Percentiles rank a stretch among this genome's conserved stretches.
phyloP scores from a whole-genome alignment of 768 basidiomycete genomes.

The Sarcomyxa edulis region DNA sequence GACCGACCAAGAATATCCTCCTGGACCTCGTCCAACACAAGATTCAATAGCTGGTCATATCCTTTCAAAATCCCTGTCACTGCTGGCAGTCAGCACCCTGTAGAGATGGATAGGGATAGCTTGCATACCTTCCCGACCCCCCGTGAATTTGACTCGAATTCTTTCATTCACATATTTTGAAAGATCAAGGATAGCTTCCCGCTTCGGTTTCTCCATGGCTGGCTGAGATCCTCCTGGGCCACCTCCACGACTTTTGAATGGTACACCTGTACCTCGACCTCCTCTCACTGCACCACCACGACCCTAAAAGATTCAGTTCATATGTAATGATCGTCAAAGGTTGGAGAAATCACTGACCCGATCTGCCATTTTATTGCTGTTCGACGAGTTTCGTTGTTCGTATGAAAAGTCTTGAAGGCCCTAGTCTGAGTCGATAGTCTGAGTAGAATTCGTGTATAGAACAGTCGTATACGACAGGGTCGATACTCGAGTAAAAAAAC shows the following conservation, averaged over 20 bases:
- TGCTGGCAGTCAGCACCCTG: conserved; percentile 22
- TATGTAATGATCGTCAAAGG: conserved; percentile 20
- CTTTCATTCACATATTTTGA: conserved; percentile 90
- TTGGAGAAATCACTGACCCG: conserved; percentile 39
- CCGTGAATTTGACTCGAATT: conserved; percentile 96
- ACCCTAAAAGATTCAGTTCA: conserved; percentile 42
- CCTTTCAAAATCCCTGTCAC: conserved; percentile 93
- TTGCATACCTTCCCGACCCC: conserved; percentile 81
- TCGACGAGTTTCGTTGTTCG: too few relatives aligned
- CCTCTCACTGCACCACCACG: conserved; percentile 49
- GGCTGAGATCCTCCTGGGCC: conserved; percentile 42
- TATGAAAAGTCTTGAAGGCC: too few relatives aligned
- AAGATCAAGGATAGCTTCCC: conserved; percentile 93
- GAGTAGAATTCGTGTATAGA: too few relatives aligned
- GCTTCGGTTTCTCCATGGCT: conserved; percentile 71
- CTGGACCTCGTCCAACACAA: conserved; percentile 93
- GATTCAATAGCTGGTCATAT: conserved; percentile 92
- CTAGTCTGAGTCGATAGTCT: too few relatives aligned
- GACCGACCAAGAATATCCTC: conserved; percentile 69
- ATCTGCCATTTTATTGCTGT: conserved; percentile 30
- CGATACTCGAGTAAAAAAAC: too few relatives aligned
- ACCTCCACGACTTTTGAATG: conserved; percentile 44
- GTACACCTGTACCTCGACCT: conserved; percentile 39
- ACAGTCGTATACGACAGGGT: too few relatives aligned
- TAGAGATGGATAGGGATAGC: not conserved